Evolutionary conservation across 371 early-diverging fungal species (phyloP).

Genomic region (Thermomucor indicae-seudaticae): DNA sequence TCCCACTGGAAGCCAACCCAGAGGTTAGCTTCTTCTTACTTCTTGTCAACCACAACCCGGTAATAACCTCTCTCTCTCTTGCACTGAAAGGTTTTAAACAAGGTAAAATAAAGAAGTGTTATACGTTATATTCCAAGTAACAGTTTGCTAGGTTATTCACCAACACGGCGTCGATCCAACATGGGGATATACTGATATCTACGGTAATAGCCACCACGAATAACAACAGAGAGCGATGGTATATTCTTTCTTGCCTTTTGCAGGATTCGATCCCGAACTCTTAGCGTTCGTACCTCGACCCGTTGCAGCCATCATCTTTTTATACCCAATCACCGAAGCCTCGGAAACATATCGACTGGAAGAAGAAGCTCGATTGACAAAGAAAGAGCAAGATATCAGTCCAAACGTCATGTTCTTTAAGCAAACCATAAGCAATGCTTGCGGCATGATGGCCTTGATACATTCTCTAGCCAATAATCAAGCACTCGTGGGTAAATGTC

Average conservation of each 20-base stretch:
- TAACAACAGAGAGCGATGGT: background rate
- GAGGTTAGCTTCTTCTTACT: slow-evolving; percentile 44
- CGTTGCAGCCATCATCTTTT: slow-evolving; percentile 69
- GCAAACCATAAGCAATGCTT: slow-evolving; percentile 89
- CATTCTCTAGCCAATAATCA: slow-evolving; percentile 63
- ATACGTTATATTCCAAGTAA: background rate
- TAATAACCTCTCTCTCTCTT: slow-evolving; percentile 4
- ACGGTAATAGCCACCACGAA: slow-evolving; percentile 24
- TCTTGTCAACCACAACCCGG: background rate
- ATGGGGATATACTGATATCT: slow-evolving; percentile 61
- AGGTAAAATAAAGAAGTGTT: slow-evolving; percentile 26
- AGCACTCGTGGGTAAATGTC: slow-evolving; percentile 21
- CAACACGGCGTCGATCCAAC: slow-evolving; percentile 50
- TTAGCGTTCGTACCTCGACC: slow-evolving; percentile 75
- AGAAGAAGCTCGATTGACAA: slow-evolving; percentile 41
- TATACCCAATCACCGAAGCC: slow-evolving; percentile 57
- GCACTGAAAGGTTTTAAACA: slow-evolving; percentile 57
- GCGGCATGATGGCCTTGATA: slow-evolving; percentile 76
- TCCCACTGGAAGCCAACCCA: slow-evolving; percentile 84
- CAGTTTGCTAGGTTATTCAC: slow-evolving; percentile 39
- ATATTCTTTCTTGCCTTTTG: background rate
- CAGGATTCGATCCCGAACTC: slow-evolving; percentile 73
- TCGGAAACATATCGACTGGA: slow-evolving; percentile 50
- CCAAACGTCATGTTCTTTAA: slow-evolving; percentile 64
- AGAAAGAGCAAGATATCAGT: slow-evolving; percentile 40